Base-by-base conservation (phyloP, 495 filamentous ascomycete species). In the Bacidia gigantensis region DNA sequence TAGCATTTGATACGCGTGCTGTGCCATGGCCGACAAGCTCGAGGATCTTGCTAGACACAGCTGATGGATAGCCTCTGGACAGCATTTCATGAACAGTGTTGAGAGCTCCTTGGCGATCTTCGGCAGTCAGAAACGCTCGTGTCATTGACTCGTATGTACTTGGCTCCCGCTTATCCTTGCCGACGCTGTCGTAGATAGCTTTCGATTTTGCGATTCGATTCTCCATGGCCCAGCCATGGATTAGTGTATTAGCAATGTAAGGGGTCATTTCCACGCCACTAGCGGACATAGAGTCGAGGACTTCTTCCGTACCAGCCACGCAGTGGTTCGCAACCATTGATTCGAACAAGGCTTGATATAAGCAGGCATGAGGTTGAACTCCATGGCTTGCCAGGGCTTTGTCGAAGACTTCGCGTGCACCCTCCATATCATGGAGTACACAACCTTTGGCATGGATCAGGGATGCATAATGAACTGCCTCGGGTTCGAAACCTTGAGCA, bases 101-200 rank as follows among this genome's bases (percentile, higher is more conserved):
- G 63, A 84, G 78, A 38, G 92, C 92, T 26, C 70, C 71, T 26
- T 79, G 74, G 24, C 83, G 79, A 56, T 95, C 83, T 57, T 93
- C 83, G 0, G 83, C 84, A 2, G 84, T 76, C 46, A 97, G 74
- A 71, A 83, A 96, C 0, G 93, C 93, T 21, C 93, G 78, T 18
- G 88, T 95, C 93, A 98, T 98, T 32, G 90, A 89, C 69, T 98
- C 92, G 63, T 98, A 98, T n/a, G 92, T 98, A 69, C 87, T 95
- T 5, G 92, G 92, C 69, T 98, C 92, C 24, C 92, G 79, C 70
- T 83, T 86, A 26, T 79, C 74, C 23, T 73, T 73, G 29, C 80
- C 76, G 35, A 98, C 77, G 44, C 76, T 70, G 38, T 83, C 74
- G 64, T 94, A 98, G 57, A 96, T 79, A 3, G 73, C 70, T 66